phyloP scores from a whole-genome alignment of 805 yeast species.

The Candida chauliodis region DNA sequence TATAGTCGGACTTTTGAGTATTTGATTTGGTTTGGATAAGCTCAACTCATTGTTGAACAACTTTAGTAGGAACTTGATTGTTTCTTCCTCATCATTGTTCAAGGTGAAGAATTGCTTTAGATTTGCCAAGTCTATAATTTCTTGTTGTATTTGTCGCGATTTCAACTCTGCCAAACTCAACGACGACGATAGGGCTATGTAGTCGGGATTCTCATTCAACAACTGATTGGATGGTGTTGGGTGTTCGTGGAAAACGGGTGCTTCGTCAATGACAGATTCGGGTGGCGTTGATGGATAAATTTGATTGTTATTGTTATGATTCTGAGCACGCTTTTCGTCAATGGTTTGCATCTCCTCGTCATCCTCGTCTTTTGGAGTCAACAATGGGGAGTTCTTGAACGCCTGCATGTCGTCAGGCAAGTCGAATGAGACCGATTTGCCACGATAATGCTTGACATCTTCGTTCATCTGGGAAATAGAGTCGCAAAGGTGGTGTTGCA shows the following conservation, averaged over 20 bases:
- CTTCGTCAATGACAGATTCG: slow-evolving; percentile 2
- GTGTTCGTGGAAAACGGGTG: slow-evolving; percentile 3
- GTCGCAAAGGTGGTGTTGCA: slow-evolving; percentile 6
- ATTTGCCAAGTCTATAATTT: slow-evolving; percentile 30
- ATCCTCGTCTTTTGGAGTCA: slow-evolving; percentile 42
- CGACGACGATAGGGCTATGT: slow-evolving; percentile 30
- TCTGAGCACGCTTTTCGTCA: slow-evolving; percentile 1
- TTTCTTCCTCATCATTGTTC: slow-evolving; percentile 17
- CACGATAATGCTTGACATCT: slow-evolving; percentile 17
- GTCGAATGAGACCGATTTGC: slow-evolving; percentile 27
- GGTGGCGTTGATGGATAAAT: slow-evolving; percentile 6
- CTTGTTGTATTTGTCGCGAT: slow-evolving; percentile 21
- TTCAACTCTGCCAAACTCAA: slow-evolving; percentile 25
- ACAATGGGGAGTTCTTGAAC: slow-evolving; percentile 32
- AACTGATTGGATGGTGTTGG: neutral
- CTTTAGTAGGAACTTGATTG: slow-evolving; percentile 30
- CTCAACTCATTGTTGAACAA: slow-evolving; percentile 29
- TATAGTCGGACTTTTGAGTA: slow-evolving; percentile 31
- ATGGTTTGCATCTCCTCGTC: slow-evolving; percentile 24
- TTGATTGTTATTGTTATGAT: neutral
- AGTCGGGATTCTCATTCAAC: slow-evolving; percentile 36
- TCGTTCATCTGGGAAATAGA: slow-evolving; percentile 17
- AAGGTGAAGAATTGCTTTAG: slow-evolving; percentile 13
- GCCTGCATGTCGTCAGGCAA: slow-evolving; percentile 19
- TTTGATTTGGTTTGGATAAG: slow-evolving; percentile 32